These are phyloP conservation scores for Coccomyxa subellipsoidea DNA, from an alignment of 163 green algal species.

Conservation along the genomic window DNA sequence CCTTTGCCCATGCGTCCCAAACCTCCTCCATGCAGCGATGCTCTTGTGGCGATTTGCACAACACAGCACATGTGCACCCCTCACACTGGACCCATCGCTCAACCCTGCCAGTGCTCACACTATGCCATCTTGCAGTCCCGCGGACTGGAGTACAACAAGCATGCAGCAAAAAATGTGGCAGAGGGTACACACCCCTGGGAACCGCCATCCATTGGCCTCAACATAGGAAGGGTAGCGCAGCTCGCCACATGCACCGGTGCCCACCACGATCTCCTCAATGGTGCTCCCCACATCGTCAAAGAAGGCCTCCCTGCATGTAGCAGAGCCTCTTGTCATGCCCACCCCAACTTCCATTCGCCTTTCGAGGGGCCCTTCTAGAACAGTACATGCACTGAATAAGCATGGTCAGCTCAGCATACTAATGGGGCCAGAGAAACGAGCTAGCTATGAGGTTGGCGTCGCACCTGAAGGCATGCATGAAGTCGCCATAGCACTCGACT, in stretches of 20 bases:
- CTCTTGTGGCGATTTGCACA: not conserved
- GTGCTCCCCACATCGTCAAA: conserved; percentile 39
- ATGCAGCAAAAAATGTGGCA: not conserved
- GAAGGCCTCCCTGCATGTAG: conserved; percentile 36
- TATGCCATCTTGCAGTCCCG: no score
- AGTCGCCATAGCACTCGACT: conserved; percentile 86
- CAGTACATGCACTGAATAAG: conserved; percentile 24
- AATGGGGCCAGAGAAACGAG: no score
- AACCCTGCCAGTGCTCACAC: no score
- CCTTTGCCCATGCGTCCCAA: no score
- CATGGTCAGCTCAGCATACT: no score
- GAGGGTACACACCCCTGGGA: conserved; percentile 49
- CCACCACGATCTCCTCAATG: conserved; percentile 70
- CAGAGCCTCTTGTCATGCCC: no score
- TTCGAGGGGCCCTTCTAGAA: no score
- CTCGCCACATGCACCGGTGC: conserved; percentile 74
- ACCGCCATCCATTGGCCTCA: conserved; percentile 74
- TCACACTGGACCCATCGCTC: no score
- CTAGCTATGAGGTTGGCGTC: no score
- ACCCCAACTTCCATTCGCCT: no score
- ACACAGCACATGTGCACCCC: not conserved
- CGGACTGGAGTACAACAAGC: no score
- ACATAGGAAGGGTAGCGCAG: conserved; percentile 76
- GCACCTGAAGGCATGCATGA: conserved; percentile 65
- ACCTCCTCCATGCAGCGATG: not conserved